Base-by-base conservation (phyloP, 208 protist genomes). In the Zelonia costaricensis region DNA sequence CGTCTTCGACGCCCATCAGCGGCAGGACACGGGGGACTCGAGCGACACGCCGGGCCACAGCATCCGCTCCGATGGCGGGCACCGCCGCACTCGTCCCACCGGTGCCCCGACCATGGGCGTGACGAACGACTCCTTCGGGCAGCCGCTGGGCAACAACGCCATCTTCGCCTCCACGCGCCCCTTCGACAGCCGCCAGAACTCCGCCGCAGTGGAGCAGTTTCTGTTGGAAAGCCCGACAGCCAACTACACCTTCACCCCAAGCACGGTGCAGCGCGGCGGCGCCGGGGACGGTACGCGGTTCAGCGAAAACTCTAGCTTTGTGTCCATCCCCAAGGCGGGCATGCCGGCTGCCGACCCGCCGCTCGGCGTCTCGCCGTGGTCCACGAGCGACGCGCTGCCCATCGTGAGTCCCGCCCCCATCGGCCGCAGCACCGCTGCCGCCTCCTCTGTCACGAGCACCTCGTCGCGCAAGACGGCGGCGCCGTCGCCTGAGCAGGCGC, bases 41-140 rank as follows among this genome's bases (percentile, higher is more conserved):
- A 48, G 23, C 18, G 55, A 49, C 10, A 20, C 30, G 15, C 13
- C 42, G 1, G 15, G 43, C 31, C 35, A 43, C 36, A 3, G 23
- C 23, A 4, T 45, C 33, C 22, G 3, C 18, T 20, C 33, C 28
- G 52, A 35, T 16, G 28, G 12, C 9, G 22, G 2, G 7, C 36
- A 43, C 22, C 2, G 16, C 12, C 12, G 22, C 9, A 5, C 25
- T 13, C 39, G 20, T 15, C 55, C 27, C 8, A 42, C n/a, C 47
- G 44, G 27, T 18, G 62, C 23, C 12, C 40, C 49, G 3, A 43
- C 48, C 18, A 40, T 20, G 22, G 44, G 47, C 25, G 20, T 62
- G 12, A 73, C 55, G 38, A 84, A 80, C 35, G 74, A 84, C 49
- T 84, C 78, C 58, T 84, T 84, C 46, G 69, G 65, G 13, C 42